Evolutionary conservation across 2,329 filamentous ascomycete genomes (phyloP).

Genomic region (Fusarium sacchari): DNA sequence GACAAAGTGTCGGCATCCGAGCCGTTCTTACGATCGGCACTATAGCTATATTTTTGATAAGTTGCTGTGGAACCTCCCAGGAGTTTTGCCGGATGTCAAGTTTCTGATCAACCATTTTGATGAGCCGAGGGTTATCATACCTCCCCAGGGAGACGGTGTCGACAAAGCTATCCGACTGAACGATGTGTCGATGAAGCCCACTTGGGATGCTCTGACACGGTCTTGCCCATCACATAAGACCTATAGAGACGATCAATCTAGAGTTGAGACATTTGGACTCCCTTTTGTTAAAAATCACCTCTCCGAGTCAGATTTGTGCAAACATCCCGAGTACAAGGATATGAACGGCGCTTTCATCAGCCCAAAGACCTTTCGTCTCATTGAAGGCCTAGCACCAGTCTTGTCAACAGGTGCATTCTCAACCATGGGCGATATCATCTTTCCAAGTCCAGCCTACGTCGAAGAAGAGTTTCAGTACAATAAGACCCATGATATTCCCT

Average conservation of each 20-base stretch:
- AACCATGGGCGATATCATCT: constrained; percentile 62
- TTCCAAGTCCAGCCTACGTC: constrained; percentile 62
- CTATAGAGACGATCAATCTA: neutral
- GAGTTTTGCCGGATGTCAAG: constrained; percentile 49
- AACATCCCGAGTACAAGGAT: constrained; percentile 54
- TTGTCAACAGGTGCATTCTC: constrained; percentile 57
- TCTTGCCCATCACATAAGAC: constrained; percentile 33
- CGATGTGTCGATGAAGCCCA: constrained; percentile 42
- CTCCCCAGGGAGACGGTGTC: neutral
- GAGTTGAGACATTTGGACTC: constrained; percentile 40
- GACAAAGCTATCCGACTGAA: constrained; percentile 28
- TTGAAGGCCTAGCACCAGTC: constrained; percentile 56
- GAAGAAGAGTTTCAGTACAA: constrained; percentile 55
- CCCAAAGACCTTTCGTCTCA: constrained; percentile 55
- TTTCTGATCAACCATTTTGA: constrained; percentile 61
- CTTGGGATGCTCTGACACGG: constrained; percentile 48
- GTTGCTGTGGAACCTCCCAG: constrained; percentile 40
- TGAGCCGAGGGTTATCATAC: constrained; percentile 56
- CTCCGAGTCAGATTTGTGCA: constrained; percentile 53
- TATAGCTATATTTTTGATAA: constrained; percentile 47
- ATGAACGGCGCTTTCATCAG: constrained; percentile 58
- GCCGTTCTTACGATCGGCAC: constrained; percentile 49
- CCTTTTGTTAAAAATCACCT: constrained; percentile 50
- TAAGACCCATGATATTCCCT: constrained; percentile 53
- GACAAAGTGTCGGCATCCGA: constrained; percentile 49